Base-by-base conservation (phyloP, 140 eudicot genomes). In the Bidens hawaiensis region DNA sequence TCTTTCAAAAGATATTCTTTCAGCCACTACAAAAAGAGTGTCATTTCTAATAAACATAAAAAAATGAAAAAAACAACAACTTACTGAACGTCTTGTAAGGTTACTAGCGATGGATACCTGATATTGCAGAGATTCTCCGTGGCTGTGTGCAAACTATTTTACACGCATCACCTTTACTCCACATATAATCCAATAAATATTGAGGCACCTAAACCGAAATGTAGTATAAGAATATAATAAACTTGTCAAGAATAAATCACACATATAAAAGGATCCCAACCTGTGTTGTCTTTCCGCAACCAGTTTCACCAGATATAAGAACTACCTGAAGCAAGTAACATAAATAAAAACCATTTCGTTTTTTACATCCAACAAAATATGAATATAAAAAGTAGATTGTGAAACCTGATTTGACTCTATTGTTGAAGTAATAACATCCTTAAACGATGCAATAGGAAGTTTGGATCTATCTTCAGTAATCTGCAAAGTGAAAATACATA, bases 231-330 rank as follows among this genome's bases (percentile, higher is more conserved):
- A n/a, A n/a, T n/a, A n/a, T 47, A 30, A 34, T n/a, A 3, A 18
- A 42, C 52, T 22, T 43, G 43, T 17, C 40, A 28, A n/a, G 27
- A 12, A 36, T 4, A 41, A 4, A 14, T 43, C 30, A 26, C 18
- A 21, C n/a, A 18, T 23, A 53, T 9, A 53, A 30, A 50, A 38
- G 24, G 15, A 62, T 27, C 60, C 18, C 46, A 60, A 88, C 97
- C 90, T 90, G 97, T 70, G 98, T 90, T 16, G 98, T 90, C 73
- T 90, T 90, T 57, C 98, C 98, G 46, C 98, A 90, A 26, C 98
- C 98, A 40, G 98, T 90, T 81, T 84, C 98, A 31, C 97, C 97
- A 68, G 91, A 79, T 82, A 90, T 78, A 42, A 90, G 96, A 49
- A 87, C 89, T 17, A 89, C 85, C 97, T 89, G 85, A 30, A 33